phyloP scores from a whole-genome alignment of 2,329 filamentous ascomycete species.

The Parafenestella ontariensis region DNA sequence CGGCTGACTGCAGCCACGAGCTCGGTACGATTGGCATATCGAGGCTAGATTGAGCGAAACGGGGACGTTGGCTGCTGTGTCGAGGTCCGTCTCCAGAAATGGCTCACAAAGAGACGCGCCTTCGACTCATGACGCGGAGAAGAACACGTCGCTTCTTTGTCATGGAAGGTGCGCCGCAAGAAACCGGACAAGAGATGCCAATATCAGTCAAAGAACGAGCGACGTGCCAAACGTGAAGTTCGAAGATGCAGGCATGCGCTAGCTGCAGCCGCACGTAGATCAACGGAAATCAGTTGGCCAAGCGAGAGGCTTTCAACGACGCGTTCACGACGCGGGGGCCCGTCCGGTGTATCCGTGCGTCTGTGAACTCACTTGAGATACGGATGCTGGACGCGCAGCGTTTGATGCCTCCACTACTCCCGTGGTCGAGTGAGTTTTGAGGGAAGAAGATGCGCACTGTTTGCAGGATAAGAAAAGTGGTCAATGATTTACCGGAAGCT shows the following conservation, averaged over 20 bases:
- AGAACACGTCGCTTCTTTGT: not conserved
- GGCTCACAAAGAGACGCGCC: not conserved
- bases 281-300: conserved; percentile 35
- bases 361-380: conserved; percentile 5
- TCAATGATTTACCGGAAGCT: conserved; percentile 14
- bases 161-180: too few species aligned
- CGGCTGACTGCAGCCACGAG: conserved; percentile 16
- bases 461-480: conserved; percentile 9
- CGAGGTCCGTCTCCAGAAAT: conserved; percentile 5
- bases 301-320: conserved; percentile 33
- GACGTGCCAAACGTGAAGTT: not conserved
- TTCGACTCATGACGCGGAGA: not conserved
- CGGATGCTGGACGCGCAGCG: conserved; percentile 1
- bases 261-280: conserved; percentile 45
- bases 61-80: conserved; percentile 9
- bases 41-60: conserved; percentile 2
- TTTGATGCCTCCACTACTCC: not conserved
- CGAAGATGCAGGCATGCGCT: conserved; percentile 26
- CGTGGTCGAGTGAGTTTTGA: not conserved
- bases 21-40: conserved; percentile 10
- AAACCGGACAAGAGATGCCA: too few species aligned
- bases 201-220: too few species aligned
- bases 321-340: conserved; percentile 30
- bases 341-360: conserved; percentile 24
- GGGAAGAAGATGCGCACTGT: conserved; percentile 7